Evolutionary conservation across 352 stramenopile species (phyloP).

Genomic region (Phytophthora colocasiae): DNA sequence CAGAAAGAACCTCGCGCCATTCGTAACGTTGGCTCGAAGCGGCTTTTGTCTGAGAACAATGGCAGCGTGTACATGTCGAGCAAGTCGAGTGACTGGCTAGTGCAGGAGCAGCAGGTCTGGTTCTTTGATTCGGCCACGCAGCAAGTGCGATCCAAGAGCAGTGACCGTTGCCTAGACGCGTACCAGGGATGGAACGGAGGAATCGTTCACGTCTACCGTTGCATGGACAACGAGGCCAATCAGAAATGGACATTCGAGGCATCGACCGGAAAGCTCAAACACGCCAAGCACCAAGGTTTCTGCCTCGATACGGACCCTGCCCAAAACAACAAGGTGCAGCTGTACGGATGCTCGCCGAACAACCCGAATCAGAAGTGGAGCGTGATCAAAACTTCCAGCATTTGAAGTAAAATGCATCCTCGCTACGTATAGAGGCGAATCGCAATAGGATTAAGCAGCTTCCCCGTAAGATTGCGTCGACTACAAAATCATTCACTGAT

Average conservation of each 20-base stretch:
- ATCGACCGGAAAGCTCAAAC: slow-evolving; percentile 49
- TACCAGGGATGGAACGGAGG: slow-evolving; percentile 58
- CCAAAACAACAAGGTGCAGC: slow-evolving; percentile 62
- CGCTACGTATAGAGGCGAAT: too few relatives aligned
- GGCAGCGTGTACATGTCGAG: slow-evolving; percentile 48
- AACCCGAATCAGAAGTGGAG: slow-evolving; percentile 69
- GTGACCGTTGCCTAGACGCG: slow-evolving; percentile 68
- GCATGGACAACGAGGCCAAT: slow-evolving; percentile 59
- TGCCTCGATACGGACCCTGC: slow-evolving; percentile 65
- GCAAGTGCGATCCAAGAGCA: slow-evolving; percentile 72
- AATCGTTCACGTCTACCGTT: slow-evolving; percentile 63
- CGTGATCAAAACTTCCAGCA: slow-evolving; percentile 17
- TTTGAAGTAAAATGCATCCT: neutral
- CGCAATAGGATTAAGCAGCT: too few relatives aligned
- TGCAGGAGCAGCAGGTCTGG: slow-evolving; percentile 66
- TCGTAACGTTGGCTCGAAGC: slow-evolving; percentile 39
- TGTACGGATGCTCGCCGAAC: slow-evolving; percentile 60
- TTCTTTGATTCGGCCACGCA: slow-evolving; percentile 64
- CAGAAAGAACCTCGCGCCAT: slow-evolving; percentile 37
- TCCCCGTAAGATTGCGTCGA: too few relatives aligned
- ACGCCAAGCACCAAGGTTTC: slow-evolving; percentile 52
- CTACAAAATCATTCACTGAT: too few relatives aligned
- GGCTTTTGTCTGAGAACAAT: slow-evolving; percentile 48
- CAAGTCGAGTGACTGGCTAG: slow-evolving; percentile 53
- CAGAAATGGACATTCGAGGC: slow-evolving; percentile 75